These are phyloP conservation scores for Hansenula lynferdii DNA, from an alignment of 1,139 yeast genomes.

Conservation along the genomic window DNA sequence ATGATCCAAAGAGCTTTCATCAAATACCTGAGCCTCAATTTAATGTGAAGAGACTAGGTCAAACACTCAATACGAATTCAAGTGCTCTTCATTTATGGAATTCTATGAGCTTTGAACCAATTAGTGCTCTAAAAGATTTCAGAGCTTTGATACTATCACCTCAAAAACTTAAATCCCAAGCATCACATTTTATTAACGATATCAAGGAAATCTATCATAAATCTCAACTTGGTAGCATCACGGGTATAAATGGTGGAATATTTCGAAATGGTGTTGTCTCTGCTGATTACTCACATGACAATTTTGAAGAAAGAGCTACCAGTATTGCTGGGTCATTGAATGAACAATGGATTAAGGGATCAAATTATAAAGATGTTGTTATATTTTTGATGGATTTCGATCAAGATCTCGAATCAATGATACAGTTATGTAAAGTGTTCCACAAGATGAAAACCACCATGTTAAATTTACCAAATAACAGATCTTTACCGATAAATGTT, in stretches of 20 bases:
- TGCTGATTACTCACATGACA: conserved; percentile 2
- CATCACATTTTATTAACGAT: conserved; percentile 32
- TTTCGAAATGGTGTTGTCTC: conserved; percentile 8
- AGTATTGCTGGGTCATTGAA: neutral
- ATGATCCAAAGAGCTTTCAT: conserved; percentile 17
- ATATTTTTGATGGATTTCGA: conserved; percentile 24
- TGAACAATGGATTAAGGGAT: conserved; percentile 2
- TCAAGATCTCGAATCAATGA: conserved; percentile 36
- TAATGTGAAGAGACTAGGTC: conserved; percentile 26
- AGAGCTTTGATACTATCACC: conserved; percentile 46
- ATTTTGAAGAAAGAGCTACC: neutral
- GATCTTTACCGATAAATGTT: conserved; percentile 41
- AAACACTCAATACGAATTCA: conserved; percentile 28
- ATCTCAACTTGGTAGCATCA: conserved; percentile 41
- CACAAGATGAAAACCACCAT: conserved; percentile 39
- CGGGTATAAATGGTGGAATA: conserved; percentile 6
- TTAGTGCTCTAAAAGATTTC: conserved; percentile 44
- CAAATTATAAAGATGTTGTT: conserved; percentile 18
- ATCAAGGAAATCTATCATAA: conserved; percentile 41
- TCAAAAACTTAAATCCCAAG: conserved; percentile 25
- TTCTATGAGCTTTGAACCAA: conserved; percentile 50
- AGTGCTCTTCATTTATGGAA: conserved; percentile 47
- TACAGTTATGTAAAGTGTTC: conserved; percentile 45
- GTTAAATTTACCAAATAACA: conserved; percentile 38
- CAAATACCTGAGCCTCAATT: conserved; percentile 28